Conservation (phyloP, 345 rosid species). For the Syzygium grande region DNA sequence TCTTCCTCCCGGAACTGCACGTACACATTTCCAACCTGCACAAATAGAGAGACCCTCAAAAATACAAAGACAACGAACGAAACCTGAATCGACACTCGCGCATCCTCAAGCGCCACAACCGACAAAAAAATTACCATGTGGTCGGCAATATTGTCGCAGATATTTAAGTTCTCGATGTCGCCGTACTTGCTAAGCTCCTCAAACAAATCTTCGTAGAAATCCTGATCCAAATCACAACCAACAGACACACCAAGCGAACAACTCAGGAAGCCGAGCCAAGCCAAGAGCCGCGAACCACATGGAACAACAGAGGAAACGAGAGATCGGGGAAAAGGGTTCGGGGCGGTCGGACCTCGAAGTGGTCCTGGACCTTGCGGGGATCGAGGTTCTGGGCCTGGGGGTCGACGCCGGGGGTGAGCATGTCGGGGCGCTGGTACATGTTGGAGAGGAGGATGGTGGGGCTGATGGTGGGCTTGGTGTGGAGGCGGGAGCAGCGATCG, state of each 20-base stretch:
- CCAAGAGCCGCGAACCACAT: not conserved
- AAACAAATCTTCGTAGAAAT: constrained; percentile 40
- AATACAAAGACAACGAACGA: not conserved
- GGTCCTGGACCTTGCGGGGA: constrained; percentile 47
- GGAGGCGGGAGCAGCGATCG: constrained; percentile 73
- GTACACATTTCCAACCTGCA: constrained; percentile 55
- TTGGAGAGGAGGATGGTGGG: constrained; percentile 74
- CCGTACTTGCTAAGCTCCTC: constrained; percentile 54
- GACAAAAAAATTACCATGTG: constrained; percentile 26
- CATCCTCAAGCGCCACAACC: not conserved
- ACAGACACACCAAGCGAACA: not conserved
- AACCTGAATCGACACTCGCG: not conserved
- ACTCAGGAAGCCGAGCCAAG: not conserved
- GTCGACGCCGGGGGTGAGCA: constrained; percentile 61
- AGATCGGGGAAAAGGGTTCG: not conserved
- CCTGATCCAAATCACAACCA: constrained; percentile 5
- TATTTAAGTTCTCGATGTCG: constrained; percentile 37
- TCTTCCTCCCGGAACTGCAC: constrained; percentile 59
- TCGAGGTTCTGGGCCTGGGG: constrained; percentile 31
- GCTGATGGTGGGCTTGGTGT: constrained; percentile 67
- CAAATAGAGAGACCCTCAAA: not conserved
- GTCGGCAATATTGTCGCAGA: constrained; percentile 53
- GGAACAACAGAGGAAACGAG: not conserved
- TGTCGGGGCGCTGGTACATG: constrained; percentile 78
- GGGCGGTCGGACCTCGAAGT: constrained; percentile 23